Base-by-base conservation (phyloP, 1,139 yeast species). In the Yamadazyma sp. region DNA sequence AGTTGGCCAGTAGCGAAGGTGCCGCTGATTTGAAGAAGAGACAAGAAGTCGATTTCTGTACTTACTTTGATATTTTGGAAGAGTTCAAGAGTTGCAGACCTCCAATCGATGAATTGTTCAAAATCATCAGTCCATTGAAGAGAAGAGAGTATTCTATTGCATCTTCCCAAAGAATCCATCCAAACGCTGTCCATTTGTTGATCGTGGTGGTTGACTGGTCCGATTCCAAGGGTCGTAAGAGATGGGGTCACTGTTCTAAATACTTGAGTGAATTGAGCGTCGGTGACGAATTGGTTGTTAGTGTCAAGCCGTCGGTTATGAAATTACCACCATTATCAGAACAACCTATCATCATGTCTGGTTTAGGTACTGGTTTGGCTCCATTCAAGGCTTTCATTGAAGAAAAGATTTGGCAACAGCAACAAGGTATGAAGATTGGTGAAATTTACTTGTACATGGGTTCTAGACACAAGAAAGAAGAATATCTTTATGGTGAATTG, bases 71-170 rank as follows among this genome's bases (percentile, higher is more conserved):
- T 59, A 74, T 89, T 46, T 76, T 90, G 50, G 80, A 78, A 49
- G 82, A 86, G 56, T 92, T 86, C 73, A 72, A 78, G 50, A 82
- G 94, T 39, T 96, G 94, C 23, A 81, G 83, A 61, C 97, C 97
- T 17, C 55, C 78, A n/a, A 70, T 86, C 44, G 74, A 74, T 40
- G 89, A 86, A 30, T 75, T 92, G 53, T 79, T 83, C 26, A 76
- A 76, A 52, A 66, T 90, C 41, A 77, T 92, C 51, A 78, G 95
- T 17, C 94, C 96, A 21, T 75, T 90, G 61, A 92, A 92, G 73
- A 84, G 98, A 72, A 86, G 98, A 72, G 98, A 92, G 65, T 92
- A 92, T 61, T 90, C 97, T n/a, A 92, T 92, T 64, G 97, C 98
- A 4, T 89, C 97, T 2, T 90, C 97, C 24, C 98, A 92, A 66